Evolutionary conservation across 2,329 filamentous ascomycete genomes (phyloP).

Genomic region (Catunica adiposa): DNA sequence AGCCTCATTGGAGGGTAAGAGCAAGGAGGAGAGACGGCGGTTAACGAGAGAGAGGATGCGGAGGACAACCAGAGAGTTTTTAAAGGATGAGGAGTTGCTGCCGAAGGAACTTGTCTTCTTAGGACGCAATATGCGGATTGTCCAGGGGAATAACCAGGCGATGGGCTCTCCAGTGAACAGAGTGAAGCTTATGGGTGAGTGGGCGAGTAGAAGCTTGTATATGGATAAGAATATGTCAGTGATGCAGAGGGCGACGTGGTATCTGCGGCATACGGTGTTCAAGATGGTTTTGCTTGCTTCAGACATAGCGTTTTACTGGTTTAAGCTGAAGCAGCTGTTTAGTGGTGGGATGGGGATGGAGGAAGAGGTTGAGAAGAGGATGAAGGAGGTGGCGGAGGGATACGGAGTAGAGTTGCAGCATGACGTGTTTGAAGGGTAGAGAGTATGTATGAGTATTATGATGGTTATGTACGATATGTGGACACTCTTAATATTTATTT

Average conservation of each 20-base stretch:
- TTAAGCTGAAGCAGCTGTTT: constrained; percentile 59
- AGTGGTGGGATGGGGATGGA: constrained; percentile 76
- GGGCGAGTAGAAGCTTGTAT: constrained; percentile 73
- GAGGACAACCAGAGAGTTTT: constrained; percentile 47
- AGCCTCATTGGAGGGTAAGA: constrained; percentile 41
- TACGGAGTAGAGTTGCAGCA: constrained; percentile 85
- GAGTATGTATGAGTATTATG: constrained; percentile 6
- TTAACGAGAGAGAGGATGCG: constrained; percentile 80
- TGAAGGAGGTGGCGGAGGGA: constrained; percentile 76
- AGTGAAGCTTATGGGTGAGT: constrained; percentile 82
- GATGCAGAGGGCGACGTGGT: constrained; percentile 47
- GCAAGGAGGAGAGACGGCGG: constrained; percentile 58
- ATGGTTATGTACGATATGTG: neutral
- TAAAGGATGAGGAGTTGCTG: constrained; percentile 75
- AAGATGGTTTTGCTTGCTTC: constrained; percentile 55
- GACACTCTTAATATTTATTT: no score
- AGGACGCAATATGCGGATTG: constrained; percentile 78
- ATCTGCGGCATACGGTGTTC: constrained; percentile 69
- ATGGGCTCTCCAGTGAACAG: constrained; percentile 79
- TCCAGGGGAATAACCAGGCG: constrained; percentile 85
- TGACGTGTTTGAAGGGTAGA: constrained; percentile 67
- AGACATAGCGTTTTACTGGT: constrained; percentile 72
- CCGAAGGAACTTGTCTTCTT: constrained; percentile 86
- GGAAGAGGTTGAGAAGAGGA: constrained; percentile 75
- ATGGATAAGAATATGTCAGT: constrained; percentile 51